Percentiles rank a stretch among this genome's conserved stretches.
Conservation (phyloP, 495 filamentous ascomycete species). For the Sabuloglossum arenarium region DNA sequence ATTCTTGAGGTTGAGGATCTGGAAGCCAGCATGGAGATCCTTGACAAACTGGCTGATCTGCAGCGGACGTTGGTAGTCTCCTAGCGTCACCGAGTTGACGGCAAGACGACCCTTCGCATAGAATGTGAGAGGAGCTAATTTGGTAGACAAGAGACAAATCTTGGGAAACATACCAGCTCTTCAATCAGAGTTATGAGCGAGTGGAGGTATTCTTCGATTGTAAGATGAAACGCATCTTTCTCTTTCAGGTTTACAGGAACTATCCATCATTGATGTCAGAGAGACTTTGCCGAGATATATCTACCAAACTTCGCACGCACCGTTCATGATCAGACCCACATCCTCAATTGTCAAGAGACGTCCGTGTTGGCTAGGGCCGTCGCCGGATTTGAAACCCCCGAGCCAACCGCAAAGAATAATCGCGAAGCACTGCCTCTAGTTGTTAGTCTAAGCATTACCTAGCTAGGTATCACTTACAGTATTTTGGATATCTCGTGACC, state of each 20-base stretch:
- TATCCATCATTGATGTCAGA: constrained; percentile 15
- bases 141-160: background rate
- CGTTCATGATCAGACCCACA: constrained; percentile 50
- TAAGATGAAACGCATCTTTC: constrained; percentile 76
- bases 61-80: constrained; percentile 64
- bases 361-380: constrained; percentile 22
- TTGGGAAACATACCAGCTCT: constrained; percentile 38
- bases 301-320: too few species aligned
- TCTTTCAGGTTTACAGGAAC: constrained; percentile 94
- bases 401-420: constrained; percentile 62
- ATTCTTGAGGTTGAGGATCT: constrained; percentile 93
- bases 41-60: constrained; percentile 85
- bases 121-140: background rate
- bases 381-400: constrained; percentile 33
- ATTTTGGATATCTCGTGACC: constrained; percentile 72
- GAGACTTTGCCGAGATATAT: too few species aligned
- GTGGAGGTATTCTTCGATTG: constrained; percentile 90
- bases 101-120: constrained; percentile 47
- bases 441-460: background rate
- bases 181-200: constrained; percentile 70
- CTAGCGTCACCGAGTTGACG: constrained; percentile 89
- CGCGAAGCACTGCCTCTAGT: constrained; percentile 27
- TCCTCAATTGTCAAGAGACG: constrained; percentile 74
- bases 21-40: constrained; percentile 86
- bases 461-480: constrained; percentile 23